Base-by-base conservation (phyloP, 306 rosid genomes). In the Calophaca sinica region DNA sequence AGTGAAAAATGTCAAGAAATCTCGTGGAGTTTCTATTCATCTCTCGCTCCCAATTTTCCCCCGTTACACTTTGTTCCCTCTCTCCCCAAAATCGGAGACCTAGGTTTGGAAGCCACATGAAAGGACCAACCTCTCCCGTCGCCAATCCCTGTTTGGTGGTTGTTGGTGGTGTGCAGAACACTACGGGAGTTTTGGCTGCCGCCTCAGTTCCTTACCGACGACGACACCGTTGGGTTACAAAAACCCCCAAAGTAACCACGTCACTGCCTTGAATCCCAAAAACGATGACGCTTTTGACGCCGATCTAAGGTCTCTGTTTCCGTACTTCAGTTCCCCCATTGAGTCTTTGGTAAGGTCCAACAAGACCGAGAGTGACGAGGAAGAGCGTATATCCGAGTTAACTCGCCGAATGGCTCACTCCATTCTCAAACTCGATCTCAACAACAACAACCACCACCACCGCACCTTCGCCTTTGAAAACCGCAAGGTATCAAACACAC, bases 161-260 rank as follows among this genome's bases (percentile, higher is more conserved):
- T n/a, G n/a, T n/a, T n/a, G n/a, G n/a, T n/a, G n/a, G n/a, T n/a
- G n/a, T n/a, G n/a, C n/a, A n/a, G n/a, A n/a, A n/a, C n/a, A n/a
- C n/a, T n/a, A n/a, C n/a, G n/a, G n/a, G 88, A 84, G 83, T 93
- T 93, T 42, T 90, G 91, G 97, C 88, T 90, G 2, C 96, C 97
- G 0, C 73, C 86, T 5, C 78, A 81, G 86, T 85, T 93, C 14
- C 88, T 93, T 3, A 15, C 76, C n/a, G 91, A 88, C 11, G 86
- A 82, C 46, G 89, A 83, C n/a, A 31, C 4, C n/a, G n/a, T n/a
- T n/a, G n/a, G n/a, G n/a, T n/a, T n/a, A n/a, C n/a, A n/a, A n/a
- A n/a, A n/a, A n/a, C n/a, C n/a, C n/a, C n/a, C n/a, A n/a, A n/a
- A n/a, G n/a, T n/a, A n/a, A n/a, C n/a, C n/a, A 1, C 4, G n/a